Percentiles rank a stretch among this genome's conserved stretches.
These are phyloP conservation scores for Lanmaoa pseudosensibilis DNA, from an alignment of 768 basidiomycete species.

Conservation along the genomic window DNA sequence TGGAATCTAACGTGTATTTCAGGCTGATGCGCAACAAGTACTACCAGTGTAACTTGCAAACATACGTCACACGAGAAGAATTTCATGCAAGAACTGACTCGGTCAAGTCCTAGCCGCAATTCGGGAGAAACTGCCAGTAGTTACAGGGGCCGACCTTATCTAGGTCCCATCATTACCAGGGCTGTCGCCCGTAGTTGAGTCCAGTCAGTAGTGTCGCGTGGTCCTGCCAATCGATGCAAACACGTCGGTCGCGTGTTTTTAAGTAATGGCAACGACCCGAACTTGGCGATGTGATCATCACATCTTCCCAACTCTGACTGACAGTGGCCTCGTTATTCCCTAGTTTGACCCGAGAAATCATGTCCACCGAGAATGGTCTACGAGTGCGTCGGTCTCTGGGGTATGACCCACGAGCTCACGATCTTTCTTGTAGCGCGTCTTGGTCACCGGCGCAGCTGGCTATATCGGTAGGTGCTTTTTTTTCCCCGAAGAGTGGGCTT, in stretches of 20 bases:
- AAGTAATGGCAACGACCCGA: constrained; percentile 1
- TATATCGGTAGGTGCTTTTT: constrained; percentile 68
- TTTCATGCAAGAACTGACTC: no score
- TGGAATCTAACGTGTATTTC: no score
- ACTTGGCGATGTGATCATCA: constrained; percentile 3
- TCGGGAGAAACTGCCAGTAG: no score
- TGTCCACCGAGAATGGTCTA: constrained; percentile 38
- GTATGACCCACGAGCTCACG: constrained; percentile 7
- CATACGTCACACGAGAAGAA: no score
- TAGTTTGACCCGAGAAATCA: constrained; percentile 11
- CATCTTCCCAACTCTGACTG: background rate
- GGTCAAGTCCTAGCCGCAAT: no score
- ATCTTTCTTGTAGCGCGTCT: constrained; percentile 47
- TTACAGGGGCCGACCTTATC: no score
- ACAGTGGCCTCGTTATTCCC: background rate
- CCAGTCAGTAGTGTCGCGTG: no score
- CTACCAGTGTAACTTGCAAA: no score
- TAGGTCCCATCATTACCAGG: no score
- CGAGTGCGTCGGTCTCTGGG: constrained; percentile 42
- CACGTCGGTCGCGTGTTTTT: constrained; percentile 17
- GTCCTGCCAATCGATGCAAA: background rate
- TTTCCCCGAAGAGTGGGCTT: background rate
- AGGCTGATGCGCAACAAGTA: no score
- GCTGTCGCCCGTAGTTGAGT: no score
- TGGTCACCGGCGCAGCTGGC: constrained; percentile 82